Percentiles rank a stretch among this genome's conserved stretches.
These are phyloP conservation scores for Amanita pseudoporphyria DNA, from an alignment of 768 basidiomycete species.

Conservation along the genomic window DNA sequence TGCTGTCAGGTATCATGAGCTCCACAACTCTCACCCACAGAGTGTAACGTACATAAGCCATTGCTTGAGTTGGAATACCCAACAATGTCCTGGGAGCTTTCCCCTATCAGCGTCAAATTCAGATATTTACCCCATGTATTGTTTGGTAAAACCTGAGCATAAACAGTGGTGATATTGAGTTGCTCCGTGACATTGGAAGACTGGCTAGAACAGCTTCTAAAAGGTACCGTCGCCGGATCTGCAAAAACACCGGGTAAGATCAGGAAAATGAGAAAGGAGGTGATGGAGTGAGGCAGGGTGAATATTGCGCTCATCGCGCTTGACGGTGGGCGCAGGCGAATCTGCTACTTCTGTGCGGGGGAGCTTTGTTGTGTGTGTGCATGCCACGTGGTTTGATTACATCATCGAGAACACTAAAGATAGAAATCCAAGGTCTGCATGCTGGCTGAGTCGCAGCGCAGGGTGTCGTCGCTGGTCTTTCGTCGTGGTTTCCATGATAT, in stretches of 20 bases:
- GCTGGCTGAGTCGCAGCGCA: not conserved
- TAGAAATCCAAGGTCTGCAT: not conserved
- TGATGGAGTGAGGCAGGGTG: constrained; percentile 9
- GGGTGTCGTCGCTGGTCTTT: constrained; percentile 9
- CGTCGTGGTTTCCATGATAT: constrained; percentile 23
- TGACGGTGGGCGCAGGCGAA: constrained; percentile 13
- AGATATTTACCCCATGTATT: constrained; percentile 36
- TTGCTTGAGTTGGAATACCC: constrained; percentile 51
- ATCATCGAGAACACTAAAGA: not conserved
- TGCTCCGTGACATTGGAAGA: constrained; percentile 41
- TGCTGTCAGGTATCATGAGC: constrained; percentile 30
- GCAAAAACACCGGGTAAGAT: constrained; percentile 22
- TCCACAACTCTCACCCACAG: not conserved
- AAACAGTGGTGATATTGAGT: constrained; percentile 59
- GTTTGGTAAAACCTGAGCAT: constrained; percentile 54
- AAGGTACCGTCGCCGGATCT: constrained; percentile 54
- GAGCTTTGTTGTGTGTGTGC: not conserved
- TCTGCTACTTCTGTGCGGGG: not conserved
- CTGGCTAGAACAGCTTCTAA: constrained; percentile 56
- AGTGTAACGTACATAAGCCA: constrained; percentile 49
- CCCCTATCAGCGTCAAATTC: constrained; percentile 68
- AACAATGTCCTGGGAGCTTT: constrained; percentile 45
- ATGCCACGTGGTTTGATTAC: constrained; percentile 3
- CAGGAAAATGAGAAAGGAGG: constrained; percentile 18
- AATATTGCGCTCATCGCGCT: constrained; percentile 16